A percentile compares a stretch with the other conserved stretches of the same genome.
These are phyloP conservation scores for Fonsecaea multimorphosa DNA, from an alignment of 2,329 filamentous ascomycete species.

Conservation along the genomic window DNA sequence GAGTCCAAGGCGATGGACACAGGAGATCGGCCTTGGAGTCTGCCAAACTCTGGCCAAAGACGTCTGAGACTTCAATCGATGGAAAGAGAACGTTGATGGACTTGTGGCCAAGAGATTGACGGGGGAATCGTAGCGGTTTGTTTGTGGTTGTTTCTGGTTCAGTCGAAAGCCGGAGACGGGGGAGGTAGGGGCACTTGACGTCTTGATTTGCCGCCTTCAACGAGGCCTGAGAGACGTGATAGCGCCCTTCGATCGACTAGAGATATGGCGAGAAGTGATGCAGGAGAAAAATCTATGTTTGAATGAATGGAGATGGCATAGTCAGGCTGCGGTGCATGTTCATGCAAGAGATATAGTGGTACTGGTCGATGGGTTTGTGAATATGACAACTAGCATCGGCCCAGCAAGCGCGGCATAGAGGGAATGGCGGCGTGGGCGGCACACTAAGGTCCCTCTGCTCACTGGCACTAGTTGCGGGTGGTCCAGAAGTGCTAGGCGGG, in stretches of 20 bases:
- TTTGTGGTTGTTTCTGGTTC: neutral
- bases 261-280: neutral
- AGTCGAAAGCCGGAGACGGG: constrained; percentile 6
- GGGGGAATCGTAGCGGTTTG: neutral
- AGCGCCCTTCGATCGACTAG: neutral
- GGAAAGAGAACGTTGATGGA: neutral
- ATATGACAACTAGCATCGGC: constrained; percentile 10
- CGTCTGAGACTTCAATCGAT: neutral
- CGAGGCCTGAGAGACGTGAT: constrained; percentile 1
- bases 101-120: neutral
- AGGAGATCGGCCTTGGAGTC: neutral
- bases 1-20: constrained; percentile 3
- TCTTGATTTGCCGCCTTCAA: constrained; percentile 2
- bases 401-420: constrained; percentile 14
- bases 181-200: constrained; percentile 11
- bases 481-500: neutral
- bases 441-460: neutral
- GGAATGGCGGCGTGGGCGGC: neutral
- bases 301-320: constrained; percentile 2
- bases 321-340: constrained; percentile 18
- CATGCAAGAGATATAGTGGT: constrained; percentile 11
- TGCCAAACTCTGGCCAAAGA: neutral
- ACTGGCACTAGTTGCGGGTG: neutral
- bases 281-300: neutral
- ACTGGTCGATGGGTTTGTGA: constrained; percentile 13